phyloP scores from a whole-genome alignment of 305 asterid species.

The Fraxinus floribunda region DNA sequence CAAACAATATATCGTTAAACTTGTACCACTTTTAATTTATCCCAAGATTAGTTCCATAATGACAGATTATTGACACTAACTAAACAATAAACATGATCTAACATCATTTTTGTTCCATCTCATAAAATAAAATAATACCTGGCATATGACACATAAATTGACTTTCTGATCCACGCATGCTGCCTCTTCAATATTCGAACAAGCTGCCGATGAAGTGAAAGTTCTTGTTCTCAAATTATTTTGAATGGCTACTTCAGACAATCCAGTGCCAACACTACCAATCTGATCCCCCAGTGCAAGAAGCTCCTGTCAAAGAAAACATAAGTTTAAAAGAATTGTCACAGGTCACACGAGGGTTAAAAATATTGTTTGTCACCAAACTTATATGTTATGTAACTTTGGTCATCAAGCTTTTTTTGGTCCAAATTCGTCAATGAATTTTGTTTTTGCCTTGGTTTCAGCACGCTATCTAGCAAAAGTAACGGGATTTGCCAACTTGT shows the following conservation, averaged over 20 bases:
- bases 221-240: constrained; percentile 37
- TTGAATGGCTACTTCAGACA: constrained; percentile 37
- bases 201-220: constrained; percentile 26
- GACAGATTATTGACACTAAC: not conserved
- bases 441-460: not conserved
- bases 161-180: constrained; percentile 28
- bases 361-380: not conserved
- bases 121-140: constrained; percentile 29
- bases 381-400: not conserved
- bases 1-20: not conserved
- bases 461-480: not conserved
- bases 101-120: not conserved
- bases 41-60: not conserved
- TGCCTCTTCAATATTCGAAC: constrained; percentile 16
- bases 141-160: constrained; percentile 48
- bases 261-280: constrained; percentile 49
- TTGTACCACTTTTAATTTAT: not conserved
- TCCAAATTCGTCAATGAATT: not conserved
- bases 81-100: not conserved
- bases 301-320: constrained; percentile 38
- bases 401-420: not conserved
- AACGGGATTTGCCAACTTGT: not conserved
- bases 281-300: constrained; percentile 54
- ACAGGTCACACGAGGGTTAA: not conserved
- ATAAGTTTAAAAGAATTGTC: not conserved